These are phyloP conservation scores for Myxozyma vanderwaltii DNA, from an alignment of 805 yeast genomes.

Conservation along the genomic window DNA sequence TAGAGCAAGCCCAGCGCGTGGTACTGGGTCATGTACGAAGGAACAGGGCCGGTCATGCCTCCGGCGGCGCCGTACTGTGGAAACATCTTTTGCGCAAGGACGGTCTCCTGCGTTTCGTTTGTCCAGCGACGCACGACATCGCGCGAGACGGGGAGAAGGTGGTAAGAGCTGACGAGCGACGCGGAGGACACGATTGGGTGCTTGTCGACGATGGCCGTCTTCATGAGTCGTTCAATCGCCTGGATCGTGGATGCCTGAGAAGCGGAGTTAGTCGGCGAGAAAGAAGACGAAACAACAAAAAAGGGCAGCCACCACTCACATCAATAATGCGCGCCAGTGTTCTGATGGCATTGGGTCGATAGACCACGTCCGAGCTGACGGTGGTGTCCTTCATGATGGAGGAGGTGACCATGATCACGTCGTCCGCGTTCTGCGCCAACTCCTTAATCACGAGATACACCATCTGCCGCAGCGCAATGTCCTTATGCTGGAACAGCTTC, in stretches of 20 bases:
- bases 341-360: conserved; percentile 93
- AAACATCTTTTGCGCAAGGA: conserved; percentile 57
- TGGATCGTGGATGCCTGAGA: conserved; percentile 63
- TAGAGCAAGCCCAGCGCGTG: conserved; percentile 92
- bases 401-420: conserved; percentile 95
- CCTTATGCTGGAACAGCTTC: conserved; percentile 90
- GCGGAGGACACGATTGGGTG: conserved; percentile 89
- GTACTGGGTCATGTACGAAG: conserved; percentile 85
- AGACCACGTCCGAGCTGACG: conserved; percentile 71
- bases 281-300: neutral
- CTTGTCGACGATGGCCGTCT: conserved; percentile 87
- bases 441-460: conserved; percentile 94
- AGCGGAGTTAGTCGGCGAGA: neutral
- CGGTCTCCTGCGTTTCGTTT: conserved; percentile 92
- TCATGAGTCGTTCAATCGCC: conserved; percentile 88
- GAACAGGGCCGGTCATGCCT: conserved; percentile 47
- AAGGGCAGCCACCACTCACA: conserved; percentile 49
- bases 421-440: conserved; percentile 78
- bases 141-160: conserved; percentile 82
- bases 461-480: conserved; percentile 82
- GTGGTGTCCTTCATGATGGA: conserved; percentile 98
- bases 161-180: conserved; percentile 86
- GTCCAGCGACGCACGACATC: conserved; percentile 93
- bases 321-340: conserved; percentile 88
- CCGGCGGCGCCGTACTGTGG: conserved; percentile 39